A percentile compares a stretch with the other conserved stretches of the same genome.
Conservation (phyloP, 139 green algal species). For the Yamagishiella unicocca region DNA sequence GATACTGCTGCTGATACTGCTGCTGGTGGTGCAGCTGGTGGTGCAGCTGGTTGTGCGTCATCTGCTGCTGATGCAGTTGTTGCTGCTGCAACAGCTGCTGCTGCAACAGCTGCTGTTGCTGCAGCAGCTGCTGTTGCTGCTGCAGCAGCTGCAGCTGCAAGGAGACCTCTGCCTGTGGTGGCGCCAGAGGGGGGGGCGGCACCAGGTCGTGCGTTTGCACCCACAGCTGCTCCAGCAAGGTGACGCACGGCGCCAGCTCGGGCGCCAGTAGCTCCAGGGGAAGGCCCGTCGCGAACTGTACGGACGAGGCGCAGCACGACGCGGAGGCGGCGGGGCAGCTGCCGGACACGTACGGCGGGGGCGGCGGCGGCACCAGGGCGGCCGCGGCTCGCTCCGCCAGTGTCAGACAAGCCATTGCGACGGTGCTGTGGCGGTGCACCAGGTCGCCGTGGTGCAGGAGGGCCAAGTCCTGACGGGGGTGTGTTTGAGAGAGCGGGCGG, state of each 20-base stretch:
- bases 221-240: background rate
- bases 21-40: too few species aligned
- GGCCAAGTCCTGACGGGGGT: background rate
- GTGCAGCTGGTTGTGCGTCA: too few species aligned
- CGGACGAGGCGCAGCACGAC: background rate
- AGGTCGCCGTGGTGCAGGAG: constrained; percentile 6
- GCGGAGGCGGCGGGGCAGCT: background rate
- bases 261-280: background rate
- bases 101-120: background rate
- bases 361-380: background rate
- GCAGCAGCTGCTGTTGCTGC: background rate
- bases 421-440: constrained; percentile 1
- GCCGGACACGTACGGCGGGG: background rate
- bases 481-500: background rate
- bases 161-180: background rate
- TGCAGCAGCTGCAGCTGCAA: background rate
- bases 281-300: background rate
- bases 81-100: background rate
- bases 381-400: background rate
- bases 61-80: background rate
- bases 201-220: background rate
- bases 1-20: too few species aligned
- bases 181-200: background rate
- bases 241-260: background rate
- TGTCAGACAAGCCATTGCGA: background rate